Percentiles rank a stretch among this genome's conserved stretches.
Evolutionary conservation across 768 basidiomycete genomes (phyloP).

Genomic region (Amanita jacksonii): DNA sequence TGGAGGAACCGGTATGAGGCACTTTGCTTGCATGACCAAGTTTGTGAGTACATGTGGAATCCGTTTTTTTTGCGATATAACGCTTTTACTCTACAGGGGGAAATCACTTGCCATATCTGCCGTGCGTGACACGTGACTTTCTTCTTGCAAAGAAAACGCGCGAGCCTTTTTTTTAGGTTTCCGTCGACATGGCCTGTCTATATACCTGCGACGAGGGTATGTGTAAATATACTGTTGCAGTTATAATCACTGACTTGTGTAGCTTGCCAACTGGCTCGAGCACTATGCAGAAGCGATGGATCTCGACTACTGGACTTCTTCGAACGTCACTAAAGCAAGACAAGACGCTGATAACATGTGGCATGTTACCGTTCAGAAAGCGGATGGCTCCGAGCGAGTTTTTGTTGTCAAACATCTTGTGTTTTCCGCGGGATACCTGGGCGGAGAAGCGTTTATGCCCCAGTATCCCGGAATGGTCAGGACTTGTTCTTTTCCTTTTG

Average conservation of each 20-base stretch:
- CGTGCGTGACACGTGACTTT: constrained; percentile 25
- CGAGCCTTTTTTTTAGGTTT: too few relatives aligned
- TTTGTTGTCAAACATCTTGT: constrained; percentile 42
- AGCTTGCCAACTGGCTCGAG: constrained; percentile 26
- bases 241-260: too few relatives aligned
- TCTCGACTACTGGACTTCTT: constrained; percentile 42
- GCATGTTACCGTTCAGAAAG: constrained; percentile 30
- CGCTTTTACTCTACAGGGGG: constrained; percentile 34
- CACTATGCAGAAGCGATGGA: constrained; percentile 28
- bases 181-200: constrained; percentile 52
- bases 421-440: constrained; percentile 42
- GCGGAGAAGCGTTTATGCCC: constrained; percentile 37
- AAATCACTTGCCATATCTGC: constrained; percentile 52
- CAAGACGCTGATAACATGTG: constrained; percentile 29
- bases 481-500: not conserved
- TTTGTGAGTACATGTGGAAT: constrained; percentile 37
- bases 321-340: constrained; percentile 23
- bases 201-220: constrained; percentile 42
- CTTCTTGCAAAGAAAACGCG: too few relatives aligned
- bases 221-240: not conserved
- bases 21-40: constrained; percentile 56
- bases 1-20: constrained; percentile 63
- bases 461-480: constrained; percentile 35
- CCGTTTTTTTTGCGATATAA: not conserved
- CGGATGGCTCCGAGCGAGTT: constrained; percentile 23